Evolutionary conservation across 108 stramenopile genomes (phyloP).

Genomic region (Halocafeteria seosinensis): DNA sequence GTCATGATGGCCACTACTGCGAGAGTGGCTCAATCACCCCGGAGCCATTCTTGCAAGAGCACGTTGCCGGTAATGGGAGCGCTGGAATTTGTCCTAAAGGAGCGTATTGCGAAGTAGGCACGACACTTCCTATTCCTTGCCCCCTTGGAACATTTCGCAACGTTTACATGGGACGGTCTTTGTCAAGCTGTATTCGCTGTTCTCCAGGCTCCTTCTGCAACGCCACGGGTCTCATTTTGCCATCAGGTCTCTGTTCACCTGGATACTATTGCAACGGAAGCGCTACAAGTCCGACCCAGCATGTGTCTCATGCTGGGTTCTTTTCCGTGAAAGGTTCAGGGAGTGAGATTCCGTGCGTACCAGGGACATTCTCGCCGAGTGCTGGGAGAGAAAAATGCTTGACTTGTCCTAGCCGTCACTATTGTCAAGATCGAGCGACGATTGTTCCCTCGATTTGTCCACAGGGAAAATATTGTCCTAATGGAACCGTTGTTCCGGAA

Average conservation of each 20-base stretch:
- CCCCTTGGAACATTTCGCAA: constrained; percentile 8
- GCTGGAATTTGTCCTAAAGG: constrained; percentile 4
- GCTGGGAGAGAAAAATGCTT: too few relatives aligned
- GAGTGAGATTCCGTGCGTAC: too few relatives aligned
- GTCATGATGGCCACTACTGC: constrained; percentile 24
- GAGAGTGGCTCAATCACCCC: neutral
- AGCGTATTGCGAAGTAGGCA: constrained; percentile 16
- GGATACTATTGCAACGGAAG: constrained; percentile 7
- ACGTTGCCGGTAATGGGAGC: neutral
- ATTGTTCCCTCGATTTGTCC: too few relatives aligned
- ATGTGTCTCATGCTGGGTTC: too few relatives aligned
- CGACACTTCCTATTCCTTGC: constrained; percentile 3
- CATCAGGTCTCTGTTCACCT: constrained; percentile 1
- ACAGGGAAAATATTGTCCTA: too few relatives aligned
- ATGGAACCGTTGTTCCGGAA: too few relatives aligned
- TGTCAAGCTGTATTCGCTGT: constrained; percentile 19
- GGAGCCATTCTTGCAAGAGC: neutral
- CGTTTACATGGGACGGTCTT: neutral
- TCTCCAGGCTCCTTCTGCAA: constrained; percentile 26
- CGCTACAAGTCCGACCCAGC: too few relatives aligned
- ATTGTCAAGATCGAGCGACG: too few relatives aligned
- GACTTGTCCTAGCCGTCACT: too few relatives aligned
- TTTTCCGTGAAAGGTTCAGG: too few relatives aligned
- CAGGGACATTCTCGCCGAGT: too few relatives aligned
- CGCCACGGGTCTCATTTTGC: constrained; percentile 4